Evolutionary conservation across 805 yeast genomes (phyloP).

Genomic region (Komagataella ulmi): DNA sequence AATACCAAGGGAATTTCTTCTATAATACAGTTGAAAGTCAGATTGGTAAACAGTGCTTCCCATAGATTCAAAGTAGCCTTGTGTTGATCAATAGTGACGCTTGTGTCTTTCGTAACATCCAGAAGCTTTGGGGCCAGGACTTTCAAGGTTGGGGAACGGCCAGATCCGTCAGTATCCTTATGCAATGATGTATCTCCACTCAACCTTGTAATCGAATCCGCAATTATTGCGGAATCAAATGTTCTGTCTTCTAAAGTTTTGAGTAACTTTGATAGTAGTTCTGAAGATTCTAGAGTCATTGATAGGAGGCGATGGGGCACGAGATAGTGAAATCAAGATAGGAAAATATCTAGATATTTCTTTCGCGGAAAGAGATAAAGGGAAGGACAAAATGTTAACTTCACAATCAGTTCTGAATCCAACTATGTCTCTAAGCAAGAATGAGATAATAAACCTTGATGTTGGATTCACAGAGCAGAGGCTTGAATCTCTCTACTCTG

Average conservation of each 20-base stretch:
- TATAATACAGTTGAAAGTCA: constrained; percentile 15
- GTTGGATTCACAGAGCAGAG: constrained; percentile 24
- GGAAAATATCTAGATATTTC: background rate
- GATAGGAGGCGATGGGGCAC: background rate
- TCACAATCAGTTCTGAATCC: background rate
- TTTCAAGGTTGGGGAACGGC: background rate
- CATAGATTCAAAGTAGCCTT: constrained; percentile 8
- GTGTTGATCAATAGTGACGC: background rate
- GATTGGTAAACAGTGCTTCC: constrained; percentile 12
- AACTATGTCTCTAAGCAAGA: background rate
- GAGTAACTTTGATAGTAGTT: background rate
- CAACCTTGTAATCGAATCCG: background rate
- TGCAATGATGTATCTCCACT: background rate
- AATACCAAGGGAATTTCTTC: constrained; percentile 10
- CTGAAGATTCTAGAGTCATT: background rate
- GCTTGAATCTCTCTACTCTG: constrained; percentile 32
- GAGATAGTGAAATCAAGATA: background rate
- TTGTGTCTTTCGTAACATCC: background rate
- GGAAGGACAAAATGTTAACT: background rate
- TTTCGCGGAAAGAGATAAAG: background rate
- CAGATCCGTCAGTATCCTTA: background rate
- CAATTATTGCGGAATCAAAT: background rate
- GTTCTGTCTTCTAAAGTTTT: background rate
- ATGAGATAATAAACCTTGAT: background rate
- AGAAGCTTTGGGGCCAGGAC: background rate